A percentile compares a stretch with the other conserved stretches of the same genome.
Evolutionary conservation across 306 rosid genomes (phyloP).

Genomic region (Vicia villosa): DNA sequence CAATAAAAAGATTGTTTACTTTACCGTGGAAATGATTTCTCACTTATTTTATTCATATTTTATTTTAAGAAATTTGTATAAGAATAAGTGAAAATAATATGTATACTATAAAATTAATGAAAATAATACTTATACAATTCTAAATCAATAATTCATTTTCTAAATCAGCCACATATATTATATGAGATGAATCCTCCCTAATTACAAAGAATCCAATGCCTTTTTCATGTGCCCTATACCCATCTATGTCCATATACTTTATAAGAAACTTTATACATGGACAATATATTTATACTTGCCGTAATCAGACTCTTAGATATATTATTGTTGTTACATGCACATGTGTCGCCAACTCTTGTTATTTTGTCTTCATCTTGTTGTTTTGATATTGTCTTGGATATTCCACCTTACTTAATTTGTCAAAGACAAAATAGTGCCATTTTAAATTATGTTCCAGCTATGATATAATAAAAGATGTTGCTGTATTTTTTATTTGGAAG

Average conservation of each 20-base stretch:
- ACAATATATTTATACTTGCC: neutral
- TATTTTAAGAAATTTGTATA: no score
- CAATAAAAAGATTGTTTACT: no score
- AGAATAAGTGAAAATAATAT: no score
- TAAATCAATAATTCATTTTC: no score
- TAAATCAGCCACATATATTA: no score
- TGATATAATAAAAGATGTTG: neutral
- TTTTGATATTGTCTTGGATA: conserved; percentile 31
- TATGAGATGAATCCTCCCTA: conserved; percentile 35
- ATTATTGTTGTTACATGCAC: conserved; percentile 31
- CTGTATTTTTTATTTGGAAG: neutral
- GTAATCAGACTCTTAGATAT: conserved; percentile 2
- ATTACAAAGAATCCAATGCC: conserved; percentile 65
- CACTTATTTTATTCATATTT: no score
- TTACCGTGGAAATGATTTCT: no score
- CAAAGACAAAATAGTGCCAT: neutral
- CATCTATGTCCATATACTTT: conserved; percentile 13
- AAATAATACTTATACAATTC: no score
- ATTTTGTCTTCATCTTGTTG: conserved; percentile 39
- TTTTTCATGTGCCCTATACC: conserved; percentile 24
- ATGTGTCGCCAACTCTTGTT: conserved; percentile 36
- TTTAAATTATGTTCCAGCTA: conserved; percentile 14
- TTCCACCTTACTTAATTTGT: conserved; percentile 21
- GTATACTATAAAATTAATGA: no score
- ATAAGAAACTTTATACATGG: conserved; percentile 18